Percentiles rank a stretch among this genome's conserved stretches.
Conservation (phyloP, 1,139 yeast genomes). For the Pichia sp. region DNA sequence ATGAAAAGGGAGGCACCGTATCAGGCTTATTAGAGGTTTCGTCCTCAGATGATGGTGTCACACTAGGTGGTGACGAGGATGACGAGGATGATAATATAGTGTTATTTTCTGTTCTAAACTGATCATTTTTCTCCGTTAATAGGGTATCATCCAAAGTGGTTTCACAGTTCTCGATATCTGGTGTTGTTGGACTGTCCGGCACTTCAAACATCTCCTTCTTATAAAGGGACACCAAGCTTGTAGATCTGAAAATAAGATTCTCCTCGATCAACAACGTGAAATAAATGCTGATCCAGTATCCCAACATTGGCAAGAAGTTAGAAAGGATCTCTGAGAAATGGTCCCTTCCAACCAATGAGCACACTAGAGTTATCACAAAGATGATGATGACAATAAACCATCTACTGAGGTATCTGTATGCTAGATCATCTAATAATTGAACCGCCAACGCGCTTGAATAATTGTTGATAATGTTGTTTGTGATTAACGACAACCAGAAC, state of each 20-base stretch:
- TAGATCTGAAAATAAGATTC: slow-evolving; percentile 62
- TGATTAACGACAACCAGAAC: slow-evolving; percentile 69
- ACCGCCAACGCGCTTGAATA: slow-evolving; percentile 81
- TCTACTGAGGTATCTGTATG: slow-evolving; percentile 65
- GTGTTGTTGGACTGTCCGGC: neutral
- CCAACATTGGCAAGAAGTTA: slow-evolving; percentile 92
- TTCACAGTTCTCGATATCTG: slow-evolving; percentile 2
- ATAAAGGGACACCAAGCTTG: slow-evolving; percentile 47
- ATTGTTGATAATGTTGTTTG: slow-evolving; percentile 76
- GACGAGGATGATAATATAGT: neutral
- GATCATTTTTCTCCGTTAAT: slow-evolving; percentile 3
- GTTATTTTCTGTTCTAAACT: neutral
- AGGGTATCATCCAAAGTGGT: slow-evolving; percentile 1
- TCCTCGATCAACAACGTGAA: slow-evolving; percentile 70
- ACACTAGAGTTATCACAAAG: slow-evolving; percentile 61
- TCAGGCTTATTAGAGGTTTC: no score
- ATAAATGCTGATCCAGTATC: slow-evolving; percentile 89
- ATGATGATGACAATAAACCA: slow-evolving; percentile 71
- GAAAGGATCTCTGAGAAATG: slow-evolving; percentile 71
- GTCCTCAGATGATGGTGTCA: neutral
- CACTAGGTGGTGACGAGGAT: neutral
- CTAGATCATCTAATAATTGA: slow-evolving; percentile 58
- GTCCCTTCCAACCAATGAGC: slow-evolving; percentile 73
- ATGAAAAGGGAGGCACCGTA: slow-evolving; percentile 21
- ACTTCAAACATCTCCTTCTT: slow-evolving; percentile 44